Evolutionary conservation across 768 basidiomycete species (phyloP), one percentile per base, ranked within the genome.

Genomic region (Leccinellum albellum): DNA sequence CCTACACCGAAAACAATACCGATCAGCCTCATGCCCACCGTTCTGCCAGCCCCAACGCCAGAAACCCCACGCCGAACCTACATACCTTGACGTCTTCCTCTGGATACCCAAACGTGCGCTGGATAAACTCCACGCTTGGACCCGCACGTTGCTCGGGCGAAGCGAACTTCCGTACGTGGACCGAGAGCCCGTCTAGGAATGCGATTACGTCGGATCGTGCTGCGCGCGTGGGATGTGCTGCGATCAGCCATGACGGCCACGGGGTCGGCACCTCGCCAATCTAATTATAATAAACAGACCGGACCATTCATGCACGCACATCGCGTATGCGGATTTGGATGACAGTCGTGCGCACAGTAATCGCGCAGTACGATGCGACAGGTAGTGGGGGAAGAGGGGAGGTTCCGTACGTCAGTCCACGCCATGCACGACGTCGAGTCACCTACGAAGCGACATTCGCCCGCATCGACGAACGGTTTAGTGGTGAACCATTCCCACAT

Each of bases 201-300:
- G 70, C 51, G 17, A 71, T 70, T 14, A 94, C 75, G 0, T 76
- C 76, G 2, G 69, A 64, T 0, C 80, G 58, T 4, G 82, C 70
- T 28, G 87, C 83, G 15, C 88, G 81, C 13, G 78, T 77, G 0
- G 88, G 87, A 61, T 92, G 88, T 8, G 92, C 92, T 24, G 91
- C 95, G 66, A 98, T 91, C 56, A 91, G 75, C 96, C 96, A 99
- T 0, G 93, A 95, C 14, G 94, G 91, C 96, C 96, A 99, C 0
- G 96, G 96, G 0, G 95, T 98, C 35, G 87, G 86, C 6, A 92
- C 86, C 9, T 88, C 85, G 14, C 89, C 88, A 60, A 93, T 91
- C 89, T 92, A 44, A 4, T 10, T 31, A 26, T 13, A 12, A 44
- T 17, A 45, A 20, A 7, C 44, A n/a, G 45, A 15, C 3, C 23